Evolutionary conservation across 768 basidiomycete species (phyloP).

Genomic region (Xerocomus spinulosus): DNA sequence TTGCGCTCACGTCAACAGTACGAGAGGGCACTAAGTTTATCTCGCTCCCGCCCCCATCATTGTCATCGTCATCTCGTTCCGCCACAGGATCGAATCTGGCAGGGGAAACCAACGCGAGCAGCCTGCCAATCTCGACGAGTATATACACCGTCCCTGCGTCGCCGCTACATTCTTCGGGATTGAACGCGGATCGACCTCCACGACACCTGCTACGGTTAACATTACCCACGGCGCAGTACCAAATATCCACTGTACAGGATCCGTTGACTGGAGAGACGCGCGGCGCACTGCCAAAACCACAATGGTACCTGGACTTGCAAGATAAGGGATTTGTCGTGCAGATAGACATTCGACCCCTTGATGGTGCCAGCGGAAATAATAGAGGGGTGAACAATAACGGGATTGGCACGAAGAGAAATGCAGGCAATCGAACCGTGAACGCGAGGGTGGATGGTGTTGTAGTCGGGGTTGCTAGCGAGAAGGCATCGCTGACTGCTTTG

Average conservation of each 20-base stretch:
- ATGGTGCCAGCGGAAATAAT: conserved; percentile 11
- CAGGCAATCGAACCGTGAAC: not conserved
- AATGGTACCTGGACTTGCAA: conserved; percentile 67
- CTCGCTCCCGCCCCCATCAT: conserved; percentile 22
- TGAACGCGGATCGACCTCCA: conserved; percentile 47
- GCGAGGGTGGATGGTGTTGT: conserved; percentile 35
- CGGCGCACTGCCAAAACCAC: conserved; percentile 56
- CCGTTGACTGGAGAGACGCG: conserved; percentile 72
- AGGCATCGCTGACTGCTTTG: conserved; percentile 66
- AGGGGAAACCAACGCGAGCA: conserved; percentile 5
- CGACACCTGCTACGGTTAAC: conserved; percentile 76
- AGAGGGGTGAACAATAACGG: conserved; percentile 1
- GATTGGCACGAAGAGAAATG: conserved; percentile 8
- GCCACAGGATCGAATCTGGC: not conserved
- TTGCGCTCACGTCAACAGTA: conserved; percentile 43
- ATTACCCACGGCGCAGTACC: conserved; percentile 79
- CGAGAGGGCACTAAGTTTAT: conserved; percentile 37
- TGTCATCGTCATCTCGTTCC: conserved; percentile 2
- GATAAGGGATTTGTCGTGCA: conserved; percentile 58
- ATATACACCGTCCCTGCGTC: conserved; percentile 80
- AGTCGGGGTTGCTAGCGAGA: conserved; percentile 58
- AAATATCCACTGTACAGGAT: conserved; percentile 70
- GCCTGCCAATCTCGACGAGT: conserved; percentile 52
- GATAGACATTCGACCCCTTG: conserved; percentile 50
- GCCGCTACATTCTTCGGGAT: conserved; percentile 69